phyloP scores from a whole-genome alignment of 2,329 filamentous ascomycete species.

The Pezicula carpinea region DNA sequence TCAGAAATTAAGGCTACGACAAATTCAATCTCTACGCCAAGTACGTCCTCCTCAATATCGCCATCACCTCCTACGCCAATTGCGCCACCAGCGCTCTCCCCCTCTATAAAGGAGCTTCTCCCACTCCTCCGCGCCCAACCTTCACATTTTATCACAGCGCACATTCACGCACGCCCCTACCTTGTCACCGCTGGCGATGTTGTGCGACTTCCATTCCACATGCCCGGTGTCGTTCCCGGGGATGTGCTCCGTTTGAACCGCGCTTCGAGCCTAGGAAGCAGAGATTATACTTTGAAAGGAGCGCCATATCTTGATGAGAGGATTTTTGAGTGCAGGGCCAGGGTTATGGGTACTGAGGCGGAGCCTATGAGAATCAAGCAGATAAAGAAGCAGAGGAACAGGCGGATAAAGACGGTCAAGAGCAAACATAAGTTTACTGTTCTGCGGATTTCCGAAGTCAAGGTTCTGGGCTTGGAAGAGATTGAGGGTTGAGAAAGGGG shows the following conservation, averaged over 20 bases:
- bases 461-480: constrained; percentile 36
- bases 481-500: constrained; percentile 24
- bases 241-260: constrained; percentile 86
- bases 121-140: constrained; percentile 70
- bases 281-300: constrained; percentile 86
- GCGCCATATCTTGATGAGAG: constrained; percentile 77
- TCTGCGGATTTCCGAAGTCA: constrained; percentile 77
- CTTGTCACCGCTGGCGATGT: constrained; percentile 73
- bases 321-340: constrained; percentile 79
- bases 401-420: constrained; percentile 68
- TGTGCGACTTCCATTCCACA: constrained; percentile 73
- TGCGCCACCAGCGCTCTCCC: constrained; percentile 36
- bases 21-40: not conserved
- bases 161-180: constrained; percentile 76
- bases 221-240: constrained; percentile 71
- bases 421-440: constrained; percentile 93
- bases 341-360: constrained; percentile 78
- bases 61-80: constrained; percentile 14
- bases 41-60: constrained; percentile 4
- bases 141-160: constrained; percentile 71
- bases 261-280: constrained; percentile 74
- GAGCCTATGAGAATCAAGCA: constrained; percentile 73
- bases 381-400: constrained; percentile 76
- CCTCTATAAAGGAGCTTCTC: constrained; percentile 57
- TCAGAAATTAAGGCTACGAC: constrained; percentile 1